phyloP scores from a whole-genome alignment of 1,284 basidiomycete species.

The Vanrija pseudolonga region DNA sequence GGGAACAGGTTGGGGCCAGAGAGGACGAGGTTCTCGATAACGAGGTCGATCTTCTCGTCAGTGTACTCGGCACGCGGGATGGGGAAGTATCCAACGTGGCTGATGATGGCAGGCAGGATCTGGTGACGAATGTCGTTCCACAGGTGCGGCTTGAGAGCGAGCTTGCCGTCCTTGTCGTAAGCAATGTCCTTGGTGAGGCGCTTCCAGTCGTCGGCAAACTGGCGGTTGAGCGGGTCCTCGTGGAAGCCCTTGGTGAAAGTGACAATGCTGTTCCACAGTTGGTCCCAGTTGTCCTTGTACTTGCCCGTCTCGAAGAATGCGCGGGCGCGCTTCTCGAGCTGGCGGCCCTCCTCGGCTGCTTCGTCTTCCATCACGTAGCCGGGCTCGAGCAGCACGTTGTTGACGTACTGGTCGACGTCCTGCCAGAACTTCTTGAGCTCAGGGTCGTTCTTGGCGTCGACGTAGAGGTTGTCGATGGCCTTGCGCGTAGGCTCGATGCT shows the following conservation, averaged over 20 bases:
- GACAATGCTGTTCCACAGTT: slow-evolving; percentile 66
- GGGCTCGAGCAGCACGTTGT: slow-evolving; percentile 74
- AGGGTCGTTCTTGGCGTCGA: slow-evolving; percentile 71
- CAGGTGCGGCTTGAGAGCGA: slow-evolving; percentile 82
- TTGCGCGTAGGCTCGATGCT: slow-evolving; percentile 66
- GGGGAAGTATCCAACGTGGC: slow-evolving; percentile 77
- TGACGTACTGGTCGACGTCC: slow-evolving; percentile 62
- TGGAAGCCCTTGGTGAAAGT: slow-evolving; percentile 78
- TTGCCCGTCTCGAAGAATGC: slow-evolving; percentile 71
- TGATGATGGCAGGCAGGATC: slow-evolving; percentile 75
- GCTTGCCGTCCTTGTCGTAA: slow-evolving; percentile 68
- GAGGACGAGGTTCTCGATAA: slow-evolving; percentile 82
- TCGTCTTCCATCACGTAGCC: slow-evolving; percentile 83
- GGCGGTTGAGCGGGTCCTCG: slow-evolving; percentile 75
- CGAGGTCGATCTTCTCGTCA: slow-evolving; percentile 78
- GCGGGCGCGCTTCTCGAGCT: slow-evolving; percentile 63
- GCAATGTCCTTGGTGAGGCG: slow-evolving; percentile 76
- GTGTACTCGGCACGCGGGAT: slow-evolving; percentile 88
- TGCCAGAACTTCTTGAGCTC: slow-evolving; percentile 75
- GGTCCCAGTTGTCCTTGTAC: slow-evolving; percentile 80
- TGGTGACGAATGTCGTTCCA: slow-evolving; percentile 81
- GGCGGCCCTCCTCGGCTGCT: slow-evolving; percentile 60
- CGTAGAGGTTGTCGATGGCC: slow-evolving; percentile 68
- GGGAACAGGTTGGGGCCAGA: slow-evolving; percentile 63
- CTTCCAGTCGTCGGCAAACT: slow-evolving; percentile 79